Conservation (phyloP, 2,329 filamentous ascomycete genomes). For the Colletotrichum somersetense region DNA sequence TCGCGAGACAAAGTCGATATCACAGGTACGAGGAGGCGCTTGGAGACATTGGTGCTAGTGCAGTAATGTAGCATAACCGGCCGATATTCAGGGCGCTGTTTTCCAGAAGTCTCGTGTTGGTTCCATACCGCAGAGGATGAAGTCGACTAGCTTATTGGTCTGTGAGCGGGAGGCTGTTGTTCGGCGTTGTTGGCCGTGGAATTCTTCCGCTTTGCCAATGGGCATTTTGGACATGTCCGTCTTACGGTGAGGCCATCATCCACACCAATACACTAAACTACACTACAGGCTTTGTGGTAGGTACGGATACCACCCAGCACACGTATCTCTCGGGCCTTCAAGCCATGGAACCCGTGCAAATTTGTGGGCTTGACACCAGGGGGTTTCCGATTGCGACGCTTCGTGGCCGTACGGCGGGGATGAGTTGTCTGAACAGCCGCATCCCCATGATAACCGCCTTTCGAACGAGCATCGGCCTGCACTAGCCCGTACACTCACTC, state of each 20-base stretch:
- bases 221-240: constrained; percentile 26
- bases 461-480: constrained; percentile 12
- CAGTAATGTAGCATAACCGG: not conserved
- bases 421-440: constrained; percentile 7
- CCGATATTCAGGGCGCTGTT: constrained; percentile 18
- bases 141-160: constrained; percentile 3
- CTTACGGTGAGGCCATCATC: constrained; percentile 35
- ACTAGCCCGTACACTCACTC: constrained; percentile 12
- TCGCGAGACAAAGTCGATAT: not conserved
- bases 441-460: constrained; percentile 17
- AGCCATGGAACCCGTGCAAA: not conserved
- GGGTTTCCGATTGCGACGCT: not conserved
- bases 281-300: not conserved
- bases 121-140: constrained; percentile 14
- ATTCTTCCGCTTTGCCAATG: constrained; percentile 22
- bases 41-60: constrained; percentile 7
- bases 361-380: not conserved
- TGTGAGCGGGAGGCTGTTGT: constrained; percentile 13
- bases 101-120: constrained; percentile 28
- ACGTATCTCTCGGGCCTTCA: not conserved
- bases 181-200: constrained; percentile 15
- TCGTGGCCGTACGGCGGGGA: not conserved
- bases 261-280: constrained; percentile 1
- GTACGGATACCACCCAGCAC: not conserved
- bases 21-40: constrained; percentile 14